Evolutionary conservation across 1,139 yeast genomes (phyloP).

Genomic region (Lodderomyces parapsilosis): DNA sequence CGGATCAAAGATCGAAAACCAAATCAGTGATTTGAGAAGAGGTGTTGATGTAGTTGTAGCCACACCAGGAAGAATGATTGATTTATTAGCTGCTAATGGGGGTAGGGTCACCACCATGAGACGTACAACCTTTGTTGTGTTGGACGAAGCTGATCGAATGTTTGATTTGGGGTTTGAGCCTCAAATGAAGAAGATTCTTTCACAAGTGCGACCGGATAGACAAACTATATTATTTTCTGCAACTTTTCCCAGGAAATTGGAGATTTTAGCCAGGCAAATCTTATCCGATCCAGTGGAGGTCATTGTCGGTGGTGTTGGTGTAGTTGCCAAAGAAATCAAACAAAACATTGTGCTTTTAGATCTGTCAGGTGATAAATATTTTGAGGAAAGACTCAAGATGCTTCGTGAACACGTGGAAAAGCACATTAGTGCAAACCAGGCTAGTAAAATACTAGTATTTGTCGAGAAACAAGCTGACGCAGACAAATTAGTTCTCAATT

Average conservation of each 20-base stretch:
- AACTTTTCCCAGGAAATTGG: slow-evolving; percentile 84
- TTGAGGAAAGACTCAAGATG: slow-evolving; percentile 54
- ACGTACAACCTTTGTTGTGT: slow-evolving; percentile 74
- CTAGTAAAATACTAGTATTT: slow-evolving; percentile 64
- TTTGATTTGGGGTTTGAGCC: slow-evolving; percentile 98
- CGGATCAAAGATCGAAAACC: slow-evolving; percentile 83
- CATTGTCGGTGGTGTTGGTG: slow-evolving; percentile 77
- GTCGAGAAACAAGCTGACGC: slow-evolving; percentile 86
- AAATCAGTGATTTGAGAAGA: slow-evolving; percentile 74
- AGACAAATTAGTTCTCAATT: slow-evolving; percentile 61
- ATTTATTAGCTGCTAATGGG: slow-evolving; percentile 76
- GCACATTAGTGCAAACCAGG: slow-evolving; percentile 13
- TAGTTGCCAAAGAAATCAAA: slow-evolving; percentile 77
- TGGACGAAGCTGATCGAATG: slow-evolving; percentile 97
- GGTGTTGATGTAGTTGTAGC: slow-evolving; percentile 86
- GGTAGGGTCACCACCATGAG: slow-evolving; percentile 73
- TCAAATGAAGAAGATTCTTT: slow-evolving; percentile 80
- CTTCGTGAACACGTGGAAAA: slow-evolving; percentile 20
- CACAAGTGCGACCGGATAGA: slow-evolving; percentile 78
- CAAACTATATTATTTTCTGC: slow-evolving; percentile 96
- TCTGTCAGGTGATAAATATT: slow-evolving; percentile 29
- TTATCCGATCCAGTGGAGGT: slow-evolving; percentile 69
- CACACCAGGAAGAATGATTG: slow-evolving; percentile 95
- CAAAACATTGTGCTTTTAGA: slow-evolving; percentile 67
- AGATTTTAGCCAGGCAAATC: slow-evolving; percentile 65